Percentiles rank a stretch among this genome's conserved stretches.
Evolutionary conservation across 2,329 filamentous ascomycete genomes (phyloP).

Genomic region (Dactylella cylindrospora): DNA sequence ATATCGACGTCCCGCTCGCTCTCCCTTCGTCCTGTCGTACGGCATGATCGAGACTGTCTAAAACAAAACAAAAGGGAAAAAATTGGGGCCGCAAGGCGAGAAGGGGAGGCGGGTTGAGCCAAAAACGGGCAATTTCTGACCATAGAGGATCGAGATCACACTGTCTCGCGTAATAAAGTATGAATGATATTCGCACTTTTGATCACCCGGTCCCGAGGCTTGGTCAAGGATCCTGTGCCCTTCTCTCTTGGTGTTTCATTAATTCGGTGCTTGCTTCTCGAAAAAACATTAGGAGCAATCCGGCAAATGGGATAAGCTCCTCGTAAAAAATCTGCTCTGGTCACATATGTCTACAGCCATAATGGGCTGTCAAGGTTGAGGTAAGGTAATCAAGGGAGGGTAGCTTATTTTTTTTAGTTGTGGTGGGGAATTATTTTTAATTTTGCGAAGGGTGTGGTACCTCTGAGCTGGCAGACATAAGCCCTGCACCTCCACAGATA

Average conservation of each 20-base stretch:
- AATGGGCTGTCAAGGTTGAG: constrained; percentile 40
- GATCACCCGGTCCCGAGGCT: constrained; percentile 44
- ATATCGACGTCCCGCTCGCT: constrained; percentile 22
- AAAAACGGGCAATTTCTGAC: constrained; percentile 24
- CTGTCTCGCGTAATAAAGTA: constrained; percentile 42
- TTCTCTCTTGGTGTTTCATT: constrained; percentile 44
- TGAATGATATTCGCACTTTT: constrained; percentile 42
- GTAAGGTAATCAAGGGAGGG: constrained; percentile 24
- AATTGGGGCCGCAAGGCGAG: too few species aligned
- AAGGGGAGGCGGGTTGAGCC: constrained; percentile 19
- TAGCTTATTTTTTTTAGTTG: constrained; percentile 34
- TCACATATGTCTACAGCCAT: constrained; percentile 2
- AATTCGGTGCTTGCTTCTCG: constrained; percentile 32
- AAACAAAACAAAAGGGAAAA: constrained; percentile 15
- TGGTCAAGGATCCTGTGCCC: constrained; percentile 43
- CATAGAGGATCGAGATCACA: constrained; percentile 42
- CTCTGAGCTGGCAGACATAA: constrained; percentile 44
- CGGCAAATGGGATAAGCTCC: constrained; percentile 45
- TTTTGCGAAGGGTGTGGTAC: constrained; percentile 43
- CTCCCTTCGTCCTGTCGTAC: constrained; percentile 9
- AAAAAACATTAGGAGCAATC: constrained; percentile 41
- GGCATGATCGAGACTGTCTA: constrained; percentile 35
- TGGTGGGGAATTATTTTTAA: constrained; percentile 44
- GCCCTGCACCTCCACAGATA: constrained; percentile 44
- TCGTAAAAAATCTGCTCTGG: constrained; percentile 7